Base-by-base conservation (phyloP, 495 filamentous ascomycete genomes). In the Neurospora sp. region DNA sequence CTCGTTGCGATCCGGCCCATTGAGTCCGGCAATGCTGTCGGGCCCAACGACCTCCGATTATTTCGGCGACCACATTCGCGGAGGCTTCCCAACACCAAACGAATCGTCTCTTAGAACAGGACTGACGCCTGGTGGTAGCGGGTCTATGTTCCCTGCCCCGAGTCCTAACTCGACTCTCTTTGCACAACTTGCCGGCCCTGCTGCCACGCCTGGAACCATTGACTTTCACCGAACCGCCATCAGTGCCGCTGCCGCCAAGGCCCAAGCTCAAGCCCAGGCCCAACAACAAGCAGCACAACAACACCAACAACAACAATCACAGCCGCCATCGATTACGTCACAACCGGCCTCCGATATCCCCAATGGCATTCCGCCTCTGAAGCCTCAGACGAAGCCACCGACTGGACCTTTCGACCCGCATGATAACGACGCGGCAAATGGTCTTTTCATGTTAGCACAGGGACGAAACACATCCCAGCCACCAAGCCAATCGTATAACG, bases 21-120 rank as follows among this genome's bases (percentile, higher is more conserved):
- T 99, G 77, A 98, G 96, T 81, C 96, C 96, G 83, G 96, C 96
- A 72, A 99, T 99, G 96, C 90, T 99, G 27, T 91, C 94, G 68
- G 96, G 94, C 41, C 96, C 92, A 22, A 88, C 91, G 68, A 86
- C 14, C 3, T 65, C 85, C 83, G 83, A 91, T 83, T 85, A 91
- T 75, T 88, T 91, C 73, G 89, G 85, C 76, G 94, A 97, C 79
- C 92, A 95, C 79, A 88, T 96, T 71, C 85, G 93, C 74, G 90
- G 92, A 69, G 88, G 91, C 40, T 96, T 98, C 79, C 91, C 91
- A n/a, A 98, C 96, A 3, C 96, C 96, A 4, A 98, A 98, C 89
- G 96, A 99, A 83, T 98, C 94, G 1, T 96, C 93, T 2, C 85
- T 99, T 20, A 88, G 96, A 53, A 96, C 93, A 20, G 96, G 96